These are phyloP conservation scores for Eucalyptus urophylla DNA, from an alignment of 345 rosid species.

Conservation along the genomic window DNA sequence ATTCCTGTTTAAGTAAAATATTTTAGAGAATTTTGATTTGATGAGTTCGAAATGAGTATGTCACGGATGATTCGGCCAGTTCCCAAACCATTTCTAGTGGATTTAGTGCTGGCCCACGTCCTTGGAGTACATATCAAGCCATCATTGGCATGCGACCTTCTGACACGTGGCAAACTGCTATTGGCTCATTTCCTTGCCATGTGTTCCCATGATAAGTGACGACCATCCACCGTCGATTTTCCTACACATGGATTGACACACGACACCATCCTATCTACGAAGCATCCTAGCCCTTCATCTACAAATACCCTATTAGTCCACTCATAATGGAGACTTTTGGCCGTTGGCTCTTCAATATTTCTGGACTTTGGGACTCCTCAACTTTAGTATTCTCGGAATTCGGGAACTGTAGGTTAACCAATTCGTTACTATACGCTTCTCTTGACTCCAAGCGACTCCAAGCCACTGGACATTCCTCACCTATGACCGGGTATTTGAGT, in stretches of 20 bases:
- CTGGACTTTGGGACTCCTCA: background rate
- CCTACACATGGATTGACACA: background rate
- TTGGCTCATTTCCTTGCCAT: background rate
- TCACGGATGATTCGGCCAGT: background rate
- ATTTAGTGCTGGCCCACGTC: background rate
- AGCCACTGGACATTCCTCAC: background rate
- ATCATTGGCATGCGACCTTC: background rate
- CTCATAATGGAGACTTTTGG: background rate
- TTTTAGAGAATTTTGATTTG: background rate
- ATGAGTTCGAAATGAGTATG: background rate
- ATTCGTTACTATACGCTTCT: background rate
- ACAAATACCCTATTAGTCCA: background rate
- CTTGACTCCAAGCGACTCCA: background rate
- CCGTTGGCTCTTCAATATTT: background rate
- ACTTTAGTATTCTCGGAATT: background rate
- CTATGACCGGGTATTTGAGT: background rate
- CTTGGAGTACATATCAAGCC: background rate
- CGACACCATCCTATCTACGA: background rate
- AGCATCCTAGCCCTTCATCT: background rate
- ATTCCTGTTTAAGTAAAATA: background rate
- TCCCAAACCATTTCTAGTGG: background rate
- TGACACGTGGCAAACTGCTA: background rate
- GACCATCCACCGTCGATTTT: background rate
- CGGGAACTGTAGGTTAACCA: background rate
- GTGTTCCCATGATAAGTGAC: background rate